Base-by-base conservation (phyloP, 2,329 filamentous ascomycete species). In the Curvularia spicifera region DNA sequence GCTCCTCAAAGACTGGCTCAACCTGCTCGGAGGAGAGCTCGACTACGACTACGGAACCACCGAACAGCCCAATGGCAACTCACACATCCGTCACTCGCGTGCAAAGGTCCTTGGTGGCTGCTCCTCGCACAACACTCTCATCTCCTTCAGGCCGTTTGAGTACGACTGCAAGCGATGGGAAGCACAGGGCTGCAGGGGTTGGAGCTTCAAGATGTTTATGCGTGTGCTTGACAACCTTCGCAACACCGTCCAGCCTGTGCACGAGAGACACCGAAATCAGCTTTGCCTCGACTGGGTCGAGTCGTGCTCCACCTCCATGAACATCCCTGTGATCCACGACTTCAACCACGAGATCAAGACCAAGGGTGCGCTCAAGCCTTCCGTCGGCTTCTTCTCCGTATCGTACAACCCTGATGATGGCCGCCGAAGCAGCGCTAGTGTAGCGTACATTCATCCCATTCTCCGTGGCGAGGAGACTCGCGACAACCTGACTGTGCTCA, bases 371-470 rank as follows among this genome's bases (percentile, higher is more conserved):
- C 80, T 96, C 64, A 88, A 87, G 65, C 83, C 90, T 70, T 90
- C 90, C 48, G 90, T 95, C 28, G 93, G 93, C 55, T 97, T 96
- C 84, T 94, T 96, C 83, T 93, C 89, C 64, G 88, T 96, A 66
- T 89, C 91, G 37, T 96, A 96, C 81, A 96, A 96, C 80, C 93
- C 93, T 2, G 92, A 96, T 71, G 89, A 92, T 71, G 91, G 92
- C 71, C 86, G 87, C 69, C 87, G 93, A 63, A 94, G 90, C 80
- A 93, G 90, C 74, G 92, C 93, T 59, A 93, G 89, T 57, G 92
- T 96, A 22, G 93, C 93, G 18, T 97, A 97, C 80, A 93, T 97
- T 72, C 93, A 97, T 79, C 93, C 93, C 35, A 93, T 96, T 71
- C 85, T 96, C 51, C 87, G 89, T 40, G 91, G 91, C 40, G 89